Base-by-base conservation (phyloP, 495 filamentous ascomycete species). In the Aspergillus asperescens region DNA sequence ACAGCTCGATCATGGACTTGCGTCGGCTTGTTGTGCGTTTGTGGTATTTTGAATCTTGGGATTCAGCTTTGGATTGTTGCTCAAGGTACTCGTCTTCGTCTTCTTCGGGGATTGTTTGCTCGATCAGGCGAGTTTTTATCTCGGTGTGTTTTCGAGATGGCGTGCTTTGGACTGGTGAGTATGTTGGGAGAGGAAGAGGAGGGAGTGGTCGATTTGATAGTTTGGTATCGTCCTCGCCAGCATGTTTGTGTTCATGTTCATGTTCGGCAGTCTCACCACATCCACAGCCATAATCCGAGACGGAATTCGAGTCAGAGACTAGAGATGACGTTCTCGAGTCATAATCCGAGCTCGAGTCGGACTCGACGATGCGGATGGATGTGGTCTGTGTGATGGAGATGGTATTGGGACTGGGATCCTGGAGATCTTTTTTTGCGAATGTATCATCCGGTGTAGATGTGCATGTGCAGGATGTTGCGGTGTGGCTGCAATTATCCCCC, bases 1-100 rank as follows among this genome's bases (percentile, higher is more conserved):
- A 54, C 19, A 62, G 40, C 43, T 62, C 60, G 27, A 62, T 43
- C 50, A 62, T 56, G 5, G 60, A 62, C n/a, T 57, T 59, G 35
- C 60, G 60, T 19, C 57, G 54, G 24, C 44, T 59, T 2, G 56
- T 50, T 4, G 54, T 22, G 16, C 31, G 35, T 29, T 58, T 51
- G n/a, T 52, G 40, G 7, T 29, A 19, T 45, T 40, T 47, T n/a
- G 10, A 12, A 4, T 45, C 5, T 12, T 32, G 20, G 12, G 47
- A 23, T 18, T 31, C 22, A 10, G 49, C 23, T 32, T 23, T 8
- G 23, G 44, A 16, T 31, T 35, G 40, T 8, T 35, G 39, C 7
- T 43, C 40, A 9, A 12, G 24, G 8, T 51, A 42, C 29, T 19
- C 40, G 10, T 53, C 53, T 5, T 48, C 27, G 10, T 52, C 53